These are phyloP conservation scores for Polyplosphaeria fusca DNA, from an alignment of 495 filamentous ascomycete species.

Conservation along the genomic window DNA sequence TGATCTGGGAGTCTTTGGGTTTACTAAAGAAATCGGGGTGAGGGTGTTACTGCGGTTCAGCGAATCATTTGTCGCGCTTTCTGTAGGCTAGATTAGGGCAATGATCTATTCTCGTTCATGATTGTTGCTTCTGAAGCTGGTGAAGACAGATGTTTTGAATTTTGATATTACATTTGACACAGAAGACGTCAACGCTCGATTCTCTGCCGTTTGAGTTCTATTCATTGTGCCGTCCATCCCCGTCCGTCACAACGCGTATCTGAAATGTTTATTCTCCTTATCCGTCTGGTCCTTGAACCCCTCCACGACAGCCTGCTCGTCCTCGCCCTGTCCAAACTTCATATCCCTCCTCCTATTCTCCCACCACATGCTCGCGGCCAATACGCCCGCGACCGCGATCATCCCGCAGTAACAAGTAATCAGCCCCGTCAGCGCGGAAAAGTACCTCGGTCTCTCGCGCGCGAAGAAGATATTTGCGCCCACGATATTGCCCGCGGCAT, in stretches of 20 bases:
- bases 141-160: too few relatives aligned
- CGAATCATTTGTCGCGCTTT: too few relatives aligned
- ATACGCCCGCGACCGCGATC: constrained; percentile 45
- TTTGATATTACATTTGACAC: too few relatives aligned
- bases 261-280: constrained; percentile 53
- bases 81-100: too few relatives aligned
- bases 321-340: constrained; percentile 49
- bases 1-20: too few relatives aligned
- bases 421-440: constrained; percentile 61
- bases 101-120: too few relatives aligned
- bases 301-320: constrained; percentile 46
- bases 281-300: constrained; percentile 62
- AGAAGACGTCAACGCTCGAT: too few relatives aligned
- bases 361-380: constrained; percentile 41
- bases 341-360: constrained; percentile 57
- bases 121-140: too few relatives aligned
- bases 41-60: too few relatives aligned
- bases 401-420: constrained; percentile 58
- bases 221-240: too few relatives aligned
- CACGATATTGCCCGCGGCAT: constrained; percentile 36
- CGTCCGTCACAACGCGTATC: constrained; percentile 41
- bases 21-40: too few relatives aligned
- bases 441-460: constrained; percentile 54
- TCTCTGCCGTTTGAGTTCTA: too few relatives aligned
- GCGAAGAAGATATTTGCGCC: constrained; percentile 61